Base-by-base conservation (phyloP, 1,139 yeast species). In the Kodamaea ohmeri region DNA sequence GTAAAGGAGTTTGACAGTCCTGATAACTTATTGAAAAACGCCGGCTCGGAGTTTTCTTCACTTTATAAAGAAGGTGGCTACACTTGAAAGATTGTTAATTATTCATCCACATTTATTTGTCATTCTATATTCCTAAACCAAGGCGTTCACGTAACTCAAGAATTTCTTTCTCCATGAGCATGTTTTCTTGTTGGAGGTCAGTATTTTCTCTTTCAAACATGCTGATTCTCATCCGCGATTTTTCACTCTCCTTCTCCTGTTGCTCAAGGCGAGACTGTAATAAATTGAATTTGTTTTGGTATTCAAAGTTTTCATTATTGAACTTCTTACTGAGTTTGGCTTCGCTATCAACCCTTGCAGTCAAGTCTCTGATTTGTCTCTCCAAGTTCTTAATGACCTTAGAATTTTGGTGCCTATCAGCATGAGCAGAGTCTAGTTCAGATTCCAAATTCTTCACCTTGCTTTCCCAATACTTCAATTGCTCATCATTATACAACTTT, bases 161-260 rank as follows among this genome's bases (percentile, higher is more conserved):
- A 13, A 83, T 60, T 53, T 86, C 95, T 50, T 70, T 76, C 56
- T 85, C 89, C 46, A 83, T 56, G 41, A 73, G 61, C 42, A 79
- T 58, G 38, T 76, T 61, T 34, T 64, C 64, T 45, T 81, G 87
- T 47, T 75, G 76, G 46, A 74, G 61, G 36, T 78, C 81, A 6
- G 71, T 44, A 25, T 55, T 58, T 34, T 68, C 71, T 37, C 74
- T 55, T 43, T 68, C 69, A 26, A 52, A 48, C 4, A 61, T 48
- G 36, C 63, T 68, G 26, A 52, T 52, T 42, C 43, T 63, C 49
- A 57, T 63, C 48, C 57, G 78, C 58, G 56, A 73, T 47, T 59
- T 80, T 62, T 58, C 65, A 53, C 53, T 59, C 47, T 71, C 66
- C 32, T 52, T 55, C 50, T 66, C 66, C 43, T 67, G 52, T 36